Conservation (phyloP, 2,329 filamentous ascomycete species). For the Epichloe sp. region DNA sequence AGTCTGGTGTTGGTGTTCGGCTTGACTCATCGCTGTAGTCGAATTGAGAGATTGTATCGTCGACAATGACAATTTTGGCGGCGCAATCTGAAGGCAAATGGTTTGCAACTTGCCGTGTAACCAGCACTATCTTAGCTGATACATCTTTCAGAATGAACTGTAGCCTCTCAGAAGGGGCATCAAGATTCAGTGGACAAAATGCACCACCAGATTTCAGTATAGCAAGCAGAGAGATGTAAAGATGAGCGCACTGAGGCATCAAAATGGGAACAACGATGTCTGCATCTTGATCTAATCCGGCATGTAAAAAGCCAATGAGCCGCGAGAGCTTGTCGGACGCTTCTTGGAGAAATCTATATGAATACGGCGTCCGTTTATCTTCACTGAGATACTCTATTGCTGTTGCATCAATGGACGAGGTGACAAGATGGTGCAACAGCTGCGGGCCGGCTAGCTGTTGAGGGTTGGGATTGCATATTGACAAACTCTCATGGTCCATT, state of each 20-base stretch:
- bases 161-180: conserved; percentile 64
- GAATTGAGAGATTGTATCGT: conserved; percentile 3
- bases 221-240: conserved; percentile 68
- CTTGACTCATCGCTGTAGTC: conserved; percentile 1
- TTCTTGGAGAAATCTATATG: conserved; percentile 50
- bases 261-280: conserved; percentile 59
- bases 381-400: conserved; percentile 21
- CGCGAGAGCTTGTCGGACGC: conserved; percentile 42
- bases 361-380: conserved; percentile 27
- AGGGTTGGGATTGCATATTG: conserved; percentile 33
- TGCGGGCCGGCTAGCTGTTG: conserved; percentile 27
- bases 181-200: conserved; percentile 73
- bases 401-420: conserved; percentile 13
- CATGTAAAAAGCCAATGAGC: conserved; percentile 23
- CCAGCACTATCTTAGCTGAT: conserved; percentile 54
- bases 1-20: conserved; percentile 16
- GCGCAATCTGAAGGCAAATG: conserved; percentile 22
- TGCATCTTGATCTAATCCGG: conserved; percentile 2
- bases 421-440: conserved; percentile 47
- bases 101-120: conserved; percentile 34
- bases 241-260: conserved; percentile 59
- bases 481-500: conserved; percentile 21
- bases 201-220: conserved; percentile 71
- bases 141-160: conserved; percentile 74
- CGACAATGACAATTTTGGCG: conserved; percentile 24